These are phyloP conservation scores for Rhizoctonia solani DNA, from an alignment of 1,284 basidiomycete species.

Conservation along the genomic window DNA sequence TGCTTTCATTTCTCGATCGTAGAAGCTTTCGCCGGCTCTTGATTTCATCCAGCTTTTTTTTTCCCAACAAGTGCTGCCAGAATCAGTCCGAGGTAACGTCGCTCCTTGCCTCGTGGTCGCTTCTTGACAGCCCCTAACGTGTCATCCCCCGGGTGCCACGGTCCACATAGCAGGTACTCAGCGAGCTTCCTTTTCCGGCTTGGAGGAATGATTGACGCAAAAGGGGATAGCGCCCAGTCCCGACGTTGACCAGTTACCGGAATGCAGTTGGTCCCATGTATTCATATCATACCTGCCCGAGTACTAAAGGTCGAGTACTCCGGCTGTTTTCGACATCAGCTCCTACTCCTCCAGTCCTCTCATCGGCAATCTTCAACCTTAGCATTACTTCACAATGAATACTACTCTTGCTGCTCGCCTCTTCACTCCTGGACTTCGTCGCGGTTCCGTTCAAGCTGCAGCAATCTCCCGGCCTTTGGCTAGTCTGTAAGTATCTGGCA, in stretches of 20 bases:
- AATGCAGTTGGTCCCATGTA: neutral
- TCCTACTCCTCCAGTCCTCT: neutral
- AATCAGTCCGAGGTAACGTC: slow-evolving; percentile 4
- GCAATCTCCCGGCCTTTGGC: neutral
- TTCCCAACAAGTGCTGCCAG: neutral
- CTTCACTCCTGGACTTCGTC: slow-evolving; percentile 24
- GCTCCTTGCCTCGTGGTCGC: slow-evolving; percentile 15
- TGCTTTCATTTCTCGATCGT: neutral
- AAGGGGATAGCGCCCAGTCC: slow-evolving; percentile 25
- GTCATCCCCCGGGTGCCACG: neutral
- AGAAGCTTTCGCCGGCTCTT: neutral
- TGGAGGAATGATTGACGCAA: neutral
- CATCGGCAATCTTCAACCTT: neutral
- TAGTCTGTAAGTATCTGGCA: neutral
- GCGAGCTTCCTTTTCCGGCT: neutral
- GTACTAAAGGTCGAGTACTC: slow-evolving; percentile 17
- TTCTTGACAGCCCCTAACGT: neutral
- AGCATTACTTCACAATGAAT: slow-evolving; percentile 7
- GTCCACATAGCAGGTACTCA: neutral
- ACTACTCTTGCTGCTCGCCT: slow-evolving; percentile 23
- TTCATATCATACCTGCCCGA: neutral
- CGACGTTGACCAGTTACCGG: slow-evolving; percentile 16
- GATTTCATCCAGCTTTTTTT: neutral
- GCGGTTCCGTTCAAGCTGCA: neutral
- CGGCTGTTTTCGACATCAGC: neutral